These are phyloP conservation scores for Penicillium sp. DNA, from an alignment of 2,329 filamentous ascomycete genomes.

Conservation along the genomic window DNA sequence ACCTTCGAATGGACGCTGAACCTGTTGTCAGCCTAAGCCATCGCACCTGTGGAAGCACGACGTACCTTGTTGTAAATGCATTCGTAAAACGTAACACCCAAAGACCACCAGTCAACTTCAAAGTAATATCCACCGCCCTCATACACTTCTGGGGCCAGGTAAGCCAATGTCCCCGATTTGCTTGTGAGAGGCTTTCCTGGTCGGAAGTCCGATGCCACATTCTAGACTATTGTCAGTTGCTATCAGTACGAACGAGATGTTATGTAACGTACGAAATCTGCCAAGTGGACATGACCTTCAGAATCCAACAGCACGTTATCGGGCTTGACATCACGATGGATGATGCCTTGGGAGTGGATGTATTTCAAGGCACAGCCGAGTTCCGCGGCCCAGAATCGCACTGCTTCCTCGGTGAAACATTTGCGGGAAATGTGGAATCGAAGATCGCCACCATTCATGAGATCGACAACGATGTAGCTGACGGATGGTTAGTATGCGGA, in stretches of 20 bases:
- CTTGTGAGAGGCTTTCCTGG: constrained; percentile 82
- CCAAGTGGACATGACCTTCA: constrained; percentile 92
- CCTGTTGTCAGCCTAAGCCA: constrained; percentile 30
- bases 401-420: constrained; percentile 95
- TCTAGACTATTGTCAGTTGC: constrained; percentile 54
- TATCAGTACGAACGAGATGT: background rate
- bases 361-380: constrained; percentile 88
- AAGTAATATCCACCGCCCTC: constrained; percentile 83
- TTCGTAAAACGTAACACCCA: constrained; percentile 98
- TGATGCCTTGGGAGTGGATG: constrained; percentile 81
- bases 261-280: constrained; percentile 76
- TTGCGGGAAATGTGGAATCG: constrained; percentile 98
- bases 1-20: constrained; percentile 86
- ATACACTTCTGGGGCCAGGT: constrained; percentile 94
- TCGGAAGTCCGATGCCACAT: constrained; percentile 91
- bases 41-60: background rate
- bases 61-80: constrained; percentile 96
- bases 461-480: constrained; percentile 89
- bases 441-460: constrained; percentile 96
- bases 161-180: constrained; percentile 94
- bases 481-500: constrained; percentile 23
- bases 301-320: constrained; percentile 87
- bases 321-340: constrained; percentile 88
- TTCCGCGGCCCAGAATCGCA: constrained; percentile 96
- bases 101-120: constrained; percentile 97